Evolutionary conservation across 1,139 yeast species (phyloP), one percentile per base, ranked within the genome.

Genomic region (Trichomonascaceae sp.): DNA sequence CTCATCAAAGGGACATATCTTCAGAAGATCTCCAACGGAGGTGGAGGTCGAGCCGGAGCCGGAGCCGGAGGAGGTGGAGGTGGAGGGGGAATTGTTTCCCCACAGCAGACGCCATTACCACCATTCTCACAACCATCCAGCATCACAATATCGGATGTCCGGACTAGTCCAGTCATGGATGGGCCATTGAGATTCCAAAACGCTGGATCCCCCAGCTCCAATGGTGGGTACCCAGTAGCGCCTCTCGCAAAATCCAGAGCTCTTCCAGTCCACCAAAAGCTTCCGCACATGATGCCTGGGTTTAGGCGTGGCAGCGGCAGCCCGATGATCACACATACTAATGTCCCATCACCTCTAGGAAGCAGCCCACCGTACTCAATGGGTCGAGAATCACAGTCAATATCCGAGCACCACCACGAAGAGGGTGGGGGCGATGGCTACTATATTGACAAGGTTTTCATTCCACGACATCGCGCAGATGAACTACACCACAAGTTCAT

Each of bases 401-500:
- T 20, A 8, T 20, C 23, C 11, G n/a, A n/a, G n/a, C n/a, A n/a
- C n/a, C n/a, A n/a, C n/a, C n/a, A 27, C 16, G 28, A 28, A 28
- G 34, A 25, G 17, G 26, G 17, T 3, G 31, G 16, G 5, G 35
- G 28, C 13, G 28, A 29, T 9, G 36, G 27, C 18, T 37, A 34
- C 26, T 68, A 70, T 1, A 59, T 85, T 17, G 95, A 93, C 0
- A 78, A 78, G 40, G 87, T 84, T 8, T 66, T 64, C 28, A 63
- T 85, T 15, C 65, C 87, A 1, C 54, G 76, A 3, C 65, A 64
- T 8, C 74, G 76, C 45, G 95, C 95, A 0, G 67, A 70, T 36
- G 76, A 73, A 44, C 63, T 85, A 26, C 95, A 85, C 52, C 65
- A 66, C 33, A 60, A 73, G 22, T 85, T 85, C 49, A 67, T 80